Base-by-base conservation (phyloP, 805 yeast species). In the Kregervanrija delftensis region DNA sequence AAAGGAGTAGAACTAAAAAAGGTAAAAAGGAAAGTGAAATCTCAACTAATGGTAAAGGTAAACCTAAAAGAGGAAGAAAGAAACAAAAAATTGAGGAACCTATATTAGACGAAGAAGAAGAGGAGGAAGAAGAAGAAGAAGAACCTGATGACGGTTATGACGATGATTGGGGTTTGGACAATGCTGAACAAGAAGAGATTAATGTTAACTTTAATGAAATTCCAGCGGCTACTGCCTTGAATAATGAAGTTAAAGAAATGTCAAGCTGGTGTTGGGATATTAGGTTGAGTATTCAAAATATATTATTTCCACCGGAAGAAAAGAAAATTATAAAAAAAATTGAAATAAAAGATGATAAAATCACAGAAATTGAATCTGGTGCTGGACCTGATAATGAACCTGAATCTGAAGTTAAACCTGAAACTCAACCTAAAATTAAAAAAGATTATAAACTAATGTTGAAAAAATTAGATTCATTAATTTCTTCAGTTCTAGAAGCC, bases 11-110 rank as follows among this genome's bases (percentile, higher is more conserved):
- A 22, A 64, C 61, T 16, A 54, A 51, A 39, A 59, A 51, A 56
- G 64, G 59, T 22, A 59, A 58, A 34, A 55, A 56, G 48, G 71
- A 67, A 4, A 66, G 11, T 8, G 15, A 22, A 22, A 22, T 22
- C 8, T 22, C 28, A 2, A 22, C 28, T 22, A 22, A 22, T 22
- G 28, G 28, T 22, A 37, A 10, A 49, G 28, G 28, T 22, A 37
- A 10, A 49, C 45, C n/a, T 46, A 47, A 28, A 55, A 48, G 50
- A 46, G 52, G 3, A 55, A 55, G 40, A 48, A 54, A 54, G 51
- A 58, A 22, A 22, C 28, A 22, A 22, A 22, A 22, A 22, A 22
- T 22, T 22, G 28, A 22, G 28, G 28, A 22, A 6, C 8, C 28
- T 4, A 22, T 22, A n/a, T 33, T 51, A 15, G 49, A 49, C 17